Conservation (phyloP, 768 basidiomycete species). For the Lyophyllum shimeji region DNA sequence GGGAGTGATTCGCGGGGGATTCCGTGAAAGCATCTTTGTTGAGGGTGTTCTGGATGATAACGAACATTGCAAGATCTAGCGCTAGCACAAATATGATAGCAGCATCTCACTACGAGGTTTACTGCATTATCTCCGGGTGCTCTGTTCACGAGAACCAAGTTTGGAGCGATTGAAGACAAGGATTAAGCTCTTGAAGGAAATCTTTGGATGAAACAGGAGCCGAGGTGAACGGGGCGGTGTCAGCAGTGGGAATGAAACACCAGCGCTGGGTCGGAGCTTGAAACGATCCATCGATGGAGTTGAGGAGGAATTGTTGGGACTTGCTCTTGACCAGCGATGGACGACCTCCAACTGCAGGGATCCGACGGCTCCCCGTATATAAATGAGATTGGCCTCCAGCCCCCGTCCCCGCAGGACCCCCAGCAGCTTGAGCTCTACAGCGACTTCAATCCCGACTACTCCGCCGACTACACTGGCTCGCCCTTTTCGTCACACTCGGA, state of each 20-base stretch:
- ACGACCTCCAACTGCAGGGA: conserved; percentile 11
- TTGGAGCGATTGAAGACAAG: not conserved
- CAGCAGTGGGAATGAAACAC: conserved; percentile 8
- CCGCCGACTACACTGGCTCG: conserved; percentile 37
- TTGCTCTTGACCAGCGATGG: conserved; percentile 17
- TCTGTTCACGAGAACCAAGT: not conserved
- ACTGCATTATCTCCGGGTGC: not conserved
- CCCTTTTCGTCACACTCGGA: conserved; percentile 72
- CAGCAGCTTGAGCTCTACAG: conserved; percentile 19
- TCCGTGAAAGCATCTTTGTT: too few relatives aligned
- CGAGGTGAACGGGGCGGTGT: conserved; percentile 2
- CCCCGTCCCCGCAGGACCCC: conserved; percentile 22
- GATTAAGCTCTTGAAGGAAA: not conserved
- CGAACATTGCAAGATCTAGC: too few relatives aligned
- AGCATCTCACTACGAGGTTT: not conserved
- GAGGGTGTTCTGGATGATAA: too few relatives aligned
- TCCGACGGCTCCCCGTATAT: conserved; percentile 25
- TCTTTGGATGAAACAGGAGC: conserved; percentile 2
- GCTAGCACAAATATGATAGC: too few relatives aligned
- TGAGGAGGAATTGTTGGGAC: not conserved
- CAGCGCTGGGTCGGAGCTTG: conserved; percentile 6
- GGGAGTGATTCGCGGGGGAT: too few relatives aligned
- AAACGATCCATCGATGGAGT: conserved; percentile 5
- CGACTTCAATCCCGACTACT: conserved; percentile 12
- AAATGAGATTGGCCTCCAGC: conserved; percentile 27